Conservation (phyloP, 495 filamentous ascomycete species). For the Staphylotrichum tortipilum region DNA sequence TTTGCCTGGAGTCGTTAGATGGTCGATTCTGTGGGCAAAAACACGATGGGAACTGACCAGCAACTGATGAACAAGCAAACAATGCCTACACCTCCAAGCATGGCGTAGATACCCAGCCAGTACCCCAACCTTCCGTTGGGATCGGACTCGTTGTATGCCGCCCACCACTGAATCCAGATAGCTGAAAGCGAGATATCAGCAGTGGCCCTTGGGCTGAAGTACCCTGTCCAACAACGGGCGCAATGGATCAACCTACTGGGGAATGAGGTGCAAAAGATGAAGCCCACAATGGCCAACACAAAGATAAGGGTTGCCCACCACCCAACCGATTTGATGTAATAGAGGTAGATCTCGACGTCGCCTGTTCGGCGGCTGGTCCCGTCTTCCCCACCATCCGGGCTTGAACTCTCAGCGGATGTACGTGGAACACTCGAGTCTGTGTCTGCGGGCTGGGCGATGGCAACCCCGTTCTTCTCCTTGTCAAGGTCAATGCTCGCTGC, state of each 20-base stretch:
- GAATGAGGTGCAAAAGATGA: slow-evolving; percentile 22
- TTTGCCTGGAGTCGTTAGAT: slow-evolving; percentile 14
- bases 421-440: neutral
- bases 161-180: slow-evolving; percentile 29
- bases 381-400: neutral
- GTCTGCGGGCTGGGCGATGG: neutral
- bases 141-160: slow-evolving; percentile 17
- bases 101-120: slow-evolving; percentile 24
- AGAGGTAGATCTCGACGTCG: slow-evolving; percentile 47
- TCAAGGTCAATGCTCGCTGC: neutral
- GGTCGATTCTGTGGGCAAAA: neutral
- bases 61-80: slow-evolving; percentile 20
- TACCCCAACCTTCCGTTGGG: slow-evolving; percentile 21
- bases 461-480: neutral
- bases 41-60: slow-evolving; percentile 13
- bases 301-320: slow-evolving; percentile 39
- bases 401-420: slow-evolving; percentile 11
- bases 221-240: no score
- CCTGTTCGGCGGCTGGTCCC: slow-evolving; percentile 32
- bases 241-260: slow-evolving; percentile 22
- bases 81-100: slow-evolving; percentile 17
- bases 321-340: slow-evolving; percentile 46
- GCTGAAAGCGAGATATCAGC: no score
- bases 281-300: slow-evolving; percentile 21
- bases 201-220: no score